These are phyloP conservation scores for Lathyrus oleraceus DNA, from an alignment of 306 rosid genomes.

Conservation along the genomic window DNA sequence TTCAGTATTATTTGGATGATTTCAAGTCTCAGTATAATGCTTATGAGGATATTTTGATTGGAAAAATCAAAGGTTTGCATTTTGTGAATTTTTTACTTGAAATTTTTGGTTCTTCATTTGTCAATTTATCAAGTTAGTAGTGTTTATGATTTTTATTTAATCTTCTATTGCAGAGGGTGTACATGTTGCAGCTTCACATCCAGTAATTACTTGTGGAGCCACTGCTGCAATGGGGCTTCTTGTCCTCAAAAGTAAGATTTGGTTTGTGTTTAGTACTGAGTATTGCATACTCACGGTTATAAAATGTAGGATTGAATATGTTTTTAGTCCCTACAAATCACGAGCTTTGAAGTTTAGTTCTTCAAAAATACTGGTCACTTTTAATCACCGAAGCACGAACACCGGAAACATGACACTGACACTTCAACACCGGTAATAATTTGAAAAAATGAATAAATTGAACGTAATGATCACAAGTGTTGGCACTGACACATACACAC, in stretches of 20 bases:
- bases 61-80: conserved; percentile 72
- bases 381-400: too few relatives aligned
- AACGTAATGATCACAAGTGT: too few relatives aligned
- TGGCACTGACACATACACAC: too few relatives aligned
- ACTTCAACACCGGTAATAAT: too few relatives aligned
- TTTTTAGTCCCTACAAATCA: too few relatives aligned
- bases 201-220: conserved; percentile 62
- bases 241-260: conserved; percentile 63
- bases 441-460: too few relatives aligned
- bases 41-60: conserved; percentile 62
- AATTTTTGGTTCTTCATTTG: conserved; percentile 5
- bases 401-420: too few relatives aligned
- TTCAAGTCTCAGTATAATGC: conserved; percentile 60
- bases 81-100: conserved; percentile 29
- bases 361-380: too few relatives aligned
- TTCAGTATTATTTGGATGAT: conserved; percentile 60
- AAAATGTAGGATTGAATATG: too few relatives aligned
- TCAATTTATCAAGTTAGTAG: conserved; percentile 5
- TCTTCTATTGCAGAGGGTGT: conserved; percentile 63
- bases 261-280: not conserved
- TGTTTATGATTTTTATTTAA: conserved; percentile 11
- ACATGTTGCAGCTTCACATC: conserved; percentile 71
- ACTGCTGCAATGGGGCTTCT: conserved; percentile 62
- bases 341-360: too few relatives aligned
- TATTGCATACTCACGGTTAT: not conserved